Evolutionary conservation across 2,329 filamentous ascomycete genomes (phyloP).

Genomic region (Penicillium sp.): DNA sequence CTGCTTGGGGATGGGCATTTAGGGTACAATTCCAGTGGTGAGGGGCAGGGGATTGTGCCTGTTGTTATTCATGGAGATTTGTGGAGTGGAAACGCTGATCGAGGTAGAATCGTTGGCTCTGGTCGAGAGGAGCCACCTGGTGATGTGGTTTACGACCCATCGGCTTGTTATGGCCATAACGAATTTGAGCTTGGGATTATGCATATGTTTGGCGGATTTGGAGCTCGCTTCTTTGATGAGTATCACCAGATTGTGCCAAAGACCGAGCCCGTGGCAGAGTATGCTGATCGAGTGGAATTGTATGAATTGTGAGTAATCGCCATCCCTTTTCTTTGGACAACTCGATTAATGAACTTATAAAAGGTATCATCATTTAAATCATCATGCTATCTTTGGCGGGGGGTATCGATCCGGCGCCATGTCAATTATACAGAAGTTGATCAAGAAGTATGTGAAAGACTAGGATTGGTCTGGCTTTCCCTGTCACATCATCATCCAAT

Average conservation of each 20-base stretch:
- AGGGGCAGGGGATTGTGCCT: conserved; percentile 62
- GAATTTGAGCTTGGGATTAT: conserved; percentile 94
- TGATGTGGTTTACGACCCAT: conserved; percentile 80
- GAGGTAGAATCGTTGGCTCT: conserved; percentile 59
- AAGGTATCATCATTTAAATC: conserved; percentile 87
- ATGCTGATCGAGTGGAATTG: conserved; percentile 74
- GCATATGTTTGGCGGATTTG: conserved; percentile 94
- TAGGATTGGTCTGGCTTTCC: too few species aligned
- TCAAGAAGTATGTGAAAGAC: conserved; percentile 64
- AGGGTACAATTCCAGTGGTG: conserved; percentile 44
- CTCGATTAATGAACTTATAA: conserved; percentile 11
- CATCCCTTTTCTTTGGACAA: neutral
- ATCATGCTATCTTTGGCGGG: conserved; percentile 79
- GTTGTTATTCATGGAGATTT: conserved; percentile 87
- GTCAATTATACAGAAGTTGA: conserved; percentile 72
- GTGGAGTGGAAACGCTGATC: conserved; percentile 83
- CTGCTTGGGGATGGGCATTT: conserved; percentile 70
- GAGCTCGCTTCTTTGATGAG: conserved; percentile 67
- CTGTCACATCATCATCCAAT: too few species aligned
- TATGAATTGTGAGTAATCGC: conserved; percentile 71
- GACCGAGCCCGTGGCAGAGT: conserved; percentile 77
- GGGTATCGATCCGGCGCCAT: conserved; percentile 74
- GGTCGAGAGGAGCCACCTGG: conserved; percentile 52
- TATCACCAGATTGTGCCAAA: conserved; percentile 75
- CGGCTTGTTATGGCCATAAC: conserved; percentile 76